Evolutionary conservation across 148 eudicot genomes (phyloP), one percentile per base, ranked within the genome.

Genomic region (Rheum nobile): DNA sequence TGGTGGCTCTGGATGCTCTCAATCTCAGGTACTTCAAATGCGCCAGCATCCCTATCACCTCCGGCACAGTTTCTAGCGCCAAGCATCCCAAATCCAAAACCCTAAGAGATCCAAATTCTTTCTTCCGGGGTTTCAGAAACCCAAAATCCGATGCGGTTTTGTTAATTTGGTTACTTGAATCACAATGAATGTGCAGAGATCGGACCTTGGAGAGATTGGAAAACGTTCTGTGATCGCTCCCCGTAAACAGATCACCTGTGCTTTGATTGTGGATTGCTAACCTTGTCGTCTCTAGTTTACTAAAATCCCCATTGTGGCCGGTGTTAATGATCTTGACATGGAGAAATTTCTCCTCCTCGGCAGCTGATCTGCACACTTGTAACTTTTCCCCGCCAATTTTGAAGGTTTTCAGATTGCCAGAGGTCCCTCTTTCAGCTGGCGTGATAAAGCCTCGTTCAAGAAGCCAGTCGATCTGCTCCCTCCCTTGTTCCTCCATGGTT

Each of bases 1-100:
- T 37, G 5, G 65, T 73, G 4, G 14, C 79, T 10, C 29, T 34
- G 31, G 79, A 68, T 29, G 73, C 79, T 10, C 24, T 47, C 59
- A 80, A 41, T 72, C 74, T 76, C 57, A 80, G 55, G 73, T 80
- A 80, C 44, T 10, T 65, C 26, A 80, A 65, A 42, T 39, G 43
- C 19, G 6, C 26, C n/a, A 80, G 73, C 57, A 76, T 50, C 17
- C 79, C 82, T 31, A 76, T 47, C 48, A 8, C 37, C 22, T 76
- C 73, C 32, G 82, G 82, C 35, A 80, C 76, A 28, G 32, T 39
- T 13, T 76, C 76, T 29, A 80, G 47, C 46, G 8, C 29, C 10
- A 67, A 1, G 42, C 34, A 41, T 31, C 76, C 82, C 29, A 80
- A 35, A 39, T 80, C 73, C 50, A 80, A 72, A 7, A 80, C 82